These are phyloP conservation scores for Jaltomata sinuosa DNA, from an alignment of 257 asterid genomes.

Conservation along the genomic window DNA sequence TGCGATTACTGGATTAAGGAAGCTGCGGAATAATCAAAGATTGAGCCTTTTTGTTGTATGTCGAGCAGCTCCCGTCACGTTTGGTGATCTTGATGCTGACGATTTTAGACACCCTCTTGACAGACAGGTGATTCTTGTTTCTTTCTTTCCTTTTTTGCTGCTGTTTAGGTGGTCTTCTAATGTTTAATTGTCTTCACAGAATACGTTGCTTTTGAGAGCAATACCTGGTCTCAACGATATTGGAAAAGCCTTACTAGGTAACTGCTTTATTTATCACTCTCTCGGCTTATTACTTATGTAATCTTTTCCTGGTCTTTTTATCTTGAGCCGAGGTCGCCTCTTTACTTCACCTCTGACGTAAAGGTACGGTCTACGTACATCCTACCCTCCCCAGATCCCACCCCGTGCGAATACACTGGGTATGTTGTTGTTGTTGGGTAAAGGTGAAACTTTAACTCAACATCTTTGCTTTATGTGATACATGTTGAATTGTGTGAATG, in stretches of 20 bases:
- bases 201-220: conserved; percentile 82
- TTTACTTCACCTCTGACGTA: too few relatives aligned
- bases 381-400: too few relatives aligned
- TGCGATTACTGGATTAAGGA: conserved; percentile 13
- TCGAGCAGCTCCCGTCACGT: conserved; percentile 48
- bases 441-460: too few relatives aligned
- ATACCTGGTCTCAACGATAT: conserved; percentile 81
- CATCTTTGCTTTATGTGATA: neutral
- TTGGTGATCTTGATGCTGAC: conserved; percentile 79
- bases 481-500: neutral
- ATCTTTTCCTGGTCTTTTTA: too few relatives aligned
- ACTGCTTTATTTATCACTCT: neutral
- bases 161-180: neutral
- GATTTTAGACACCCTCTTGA: conserved; percentile 93
- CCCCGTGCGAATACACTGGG: too few relatives aligned
- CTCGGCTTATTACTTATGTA: neutral
- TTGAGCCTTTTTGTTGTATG: conserved; percentile 11
- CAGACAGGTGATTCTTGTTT: conserved; percentile 47
- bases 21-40: neutral
- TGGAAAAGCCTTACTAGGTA: conserved; percentile 85
- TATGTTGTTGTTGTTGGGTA: too few relatives aligned
- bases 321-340: too few relatives aligned
- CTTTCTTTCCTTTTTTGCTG: neutral
- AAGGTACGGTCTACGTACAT: too few relatives aligned
- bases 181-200: conserved; percentile 28